These are phyloP conservation scores for Neocucurbitaria cava DNA, from an alignment of 2,329 filamentous ascomycete species.

Conservation along the genomic window DNA sequence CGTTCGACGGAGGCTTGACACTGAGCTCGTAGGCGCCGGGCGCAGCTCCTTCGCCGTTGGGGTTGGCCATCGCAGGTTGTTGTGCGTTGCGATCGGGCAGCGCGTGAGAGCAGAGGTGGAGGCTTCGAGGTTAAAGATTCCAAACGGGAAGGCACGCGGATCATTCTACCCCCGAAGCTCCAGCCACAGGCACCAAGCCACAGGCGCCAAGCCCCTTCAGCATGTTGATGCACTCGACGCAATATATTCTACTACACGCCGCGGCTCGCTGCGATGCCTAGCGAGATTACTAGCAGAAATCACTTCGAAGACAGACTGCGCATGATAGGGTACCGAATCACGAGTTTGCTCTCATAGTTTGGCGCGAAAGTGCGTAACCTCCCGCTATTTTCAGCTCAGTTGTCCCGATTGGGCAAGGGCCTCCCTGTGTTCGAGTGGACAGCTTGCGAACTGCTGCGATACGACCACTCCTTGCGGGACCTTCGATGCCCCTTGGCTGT, in stretches of 20 bases:
- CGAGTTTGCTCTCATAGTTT: background rate
- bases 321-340: background rate
- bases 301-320: background rate
- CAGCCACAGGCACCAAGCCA: slow-evolving; percentile 16
- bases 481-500: slow-evolving; percentile 29
- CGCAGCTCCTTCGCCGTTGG: slow-evolving; percentile 31
- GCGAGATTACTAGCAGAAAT: background rate
- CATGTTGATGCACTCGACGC: slow-evolving; percentile 15
- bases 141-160: slow-evolving; percentile 8
- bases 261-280: background rate
- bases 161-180: slow-evolving; percentile 6
- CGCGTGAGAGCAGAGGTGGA: slow-evolving; percentile 5
- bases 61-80: slow-evolving; percentile 34
- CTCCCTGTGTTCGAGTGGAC: slow-evolving; percentile 15
- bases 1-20: slow-evolving; percentile 76
- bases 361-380: slow-evolving; percentile 2
- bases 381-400: slow-evolving; percentile 30
- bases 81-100: slow-evolving; percentile 11
- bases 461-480: slow-evolving; percentile 25
- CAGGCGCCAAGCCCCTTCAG: slow-evolving; percentile 10
- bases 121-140: slow-evolving; percentile 12
- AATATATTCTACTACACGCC: slow-evolving; percentile 6
- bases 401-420: slow-evolving; percentile 30
- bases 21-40: slow-evolving; percentile 24
- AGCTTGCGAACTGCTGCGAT: slow-evolving; percentile 41